Evolutionary conservation across 805 yeast species (phyloP).

Genomic region (Candida silvicultrix): DNA sequence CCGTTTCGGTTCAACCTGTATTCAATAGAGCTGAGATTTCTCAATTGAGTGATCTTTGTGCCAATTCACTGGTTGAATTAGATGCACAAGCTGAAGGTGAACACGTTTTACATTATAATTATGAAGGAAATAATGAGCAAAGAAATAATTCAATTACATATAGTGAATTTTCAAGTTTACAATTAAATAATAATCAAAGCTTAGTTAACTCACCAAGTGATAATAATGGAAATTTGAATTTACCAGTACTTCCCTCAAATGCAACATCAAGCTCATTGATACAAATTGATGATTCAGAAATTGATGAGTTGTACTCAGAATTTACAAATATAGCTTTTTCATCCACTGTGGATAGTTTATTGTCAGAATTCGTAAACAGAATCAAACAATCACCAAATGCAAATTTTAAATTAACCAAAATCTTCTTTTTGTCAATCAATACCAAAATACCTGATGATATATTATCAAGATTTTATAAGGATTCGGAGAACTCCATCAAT

Average conservation of each 20-base stretch:
- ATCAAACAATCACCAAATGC: slow-evolving; percentile 34
- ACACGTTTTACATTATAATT: slow-evolving; percentile 22
- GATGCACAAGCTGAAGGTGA: slow-evolving; percentile 63
- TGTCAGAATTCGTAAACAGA: slow-evolving; percentile 39
- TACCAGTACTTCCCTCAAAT: no score
- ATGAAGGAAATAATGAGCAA: slow-evolving; percentile 19
- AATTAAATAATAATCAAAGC: slow-evolving; percentile 5
- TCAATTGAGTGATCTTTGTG: slow-evolving; percentile 69
- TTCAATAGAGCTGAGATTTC: slow-evolving; percentile 87
- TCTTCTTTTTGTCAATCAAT: slow-evolving; percentile 64
- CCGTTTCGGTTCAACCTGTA: slow-evolving; percentile 94
- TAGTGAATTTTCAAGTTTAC: slow-evolving; percentile 17
- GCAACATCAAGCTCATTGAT: not conserved
- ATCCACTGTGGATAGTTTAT: slow-evolving; percentile 29
- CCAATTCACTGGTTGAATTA: slow-evolving; percentile 61
- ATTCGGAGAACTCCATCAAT: slow-evolving; percentile 40
- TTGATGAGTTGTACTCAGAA: slow-evolving; percentile 68
- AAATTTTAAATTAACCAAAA: slow-evolving; percentile 49
- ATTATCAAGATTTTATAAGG: slow-evolving; percentile 40
- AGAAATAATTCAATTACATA: slow-evolving; percentile 7
- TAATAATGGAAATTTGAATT: not conserved
- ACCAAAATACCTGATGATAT: slow-evolving; percentile 54
- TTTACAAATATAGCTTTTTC: slow-evolving; percentile 48
- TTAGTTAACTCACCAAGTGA: not conserved
- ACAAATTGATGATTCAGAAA: slow-evolving; percentile 34